These are phyloP conservation scores for Fusarium oxysporum DNA, from an alignment of 2,329 filamentous ascomycete genomes.

Conservation along the genomic window DNA sequence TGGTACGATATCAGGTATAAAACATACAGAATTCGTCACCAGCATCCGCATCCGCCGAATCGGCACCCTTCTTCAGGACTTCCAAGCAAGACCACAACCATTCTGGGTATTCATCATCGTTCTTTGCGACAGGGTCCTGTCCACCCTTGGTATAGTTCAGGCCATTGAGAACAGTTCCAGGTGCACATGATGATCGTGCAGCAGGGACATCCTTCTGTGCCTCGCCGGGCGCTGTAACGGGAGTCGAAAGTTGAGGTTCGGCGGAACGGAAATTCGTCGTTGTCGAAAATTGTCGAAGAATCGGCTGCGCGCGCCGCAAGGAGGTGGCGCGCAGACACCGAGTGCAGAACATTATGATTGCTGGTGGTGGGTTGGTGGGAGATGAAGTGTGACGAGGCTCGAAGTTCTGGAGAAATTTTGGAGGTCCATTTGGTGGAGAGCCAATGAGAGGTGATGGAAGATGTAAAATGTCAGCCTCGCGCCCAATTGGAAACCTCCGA, in stretches of 20 bases:
- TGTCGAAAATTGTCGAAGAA: constrained; percentile 56
- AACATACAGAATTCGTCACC: constrained; percentile 85
- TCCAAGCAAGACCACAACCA: constrained; percentile 84
- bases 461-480: constrained; percentile 47
- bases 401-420: constrained; percentile 47
- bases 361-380: constrained; percentile 40
- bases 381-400: constrained; percentile 43
- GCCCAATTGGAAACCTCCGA: constrained; percentile 12
- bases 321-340: constrained; percentile 62
- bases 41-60: constrained; percentile 63
- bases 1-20: background rate
- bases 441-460: constrained; percentile 44
- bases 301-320: constrained; percentile 46
- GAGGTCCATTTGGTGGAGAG: constrained; percentile 34
- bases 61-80: constrained; percentile 65
- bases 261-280: constrained; percentile 52
- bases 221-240: constrained; percentile 49
- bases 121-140: constrained; percentile 77
- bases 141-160: constrained; percentile 82
- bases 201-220: constrained; percentile 47
- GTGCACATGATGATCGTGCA: constrained; percentile 65
- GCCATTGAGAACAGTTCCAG: constrained; percentile 77
- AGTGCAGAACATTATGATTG: constrained; percentile 56
- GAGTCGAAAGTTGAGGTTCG: constrained; percentile 53
- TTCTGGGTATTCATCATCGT: constrained; percentile 80